These are phyloP conservation scores for Corymbia calophylla DNA, from an alignment of 441 rosid genomes.

Conservation along the genomic window DNA sequence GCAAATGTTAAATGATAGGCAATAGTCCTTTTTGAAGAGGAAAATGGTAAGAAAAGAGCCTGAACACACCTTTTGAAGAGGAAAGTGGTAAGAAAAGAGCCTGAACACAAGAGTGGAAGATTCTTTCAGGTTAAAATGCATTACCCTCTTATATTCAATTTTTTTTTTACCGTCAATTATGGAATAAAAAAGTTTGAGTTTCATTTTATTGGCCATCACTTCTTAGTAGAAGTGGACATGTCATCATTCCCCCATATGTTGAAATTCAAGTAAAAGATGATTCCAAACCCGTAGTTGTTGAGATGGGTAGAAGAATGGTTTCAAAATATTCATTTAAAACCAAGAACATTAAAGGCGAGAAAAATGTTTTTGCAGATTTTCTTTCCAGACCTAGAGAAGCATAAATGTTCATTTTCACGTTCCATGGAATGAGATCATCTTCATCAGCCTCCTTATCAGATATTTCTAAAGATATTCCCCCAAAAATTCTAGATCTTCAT, in stretches of 20 bases:
- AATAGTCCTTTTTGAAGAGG: neutral
- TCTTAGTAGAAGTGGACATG: neutral
- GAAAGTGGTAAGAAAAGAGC: neutral
- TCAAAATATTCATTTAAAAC: neutral
- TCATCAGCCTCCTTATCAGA: neutral
- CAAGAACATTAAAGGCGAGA: neutral
- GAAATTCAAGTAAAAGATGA: neutral
- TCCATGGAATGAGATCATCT: neutral
- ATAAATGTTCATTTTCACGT: neutral
- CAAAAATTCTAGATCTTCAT: neutral
- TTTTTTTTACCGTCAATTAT: fast-evolving
- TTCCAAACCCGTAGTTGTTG: fast-evolving
- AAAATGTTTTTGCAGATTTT: neutral
- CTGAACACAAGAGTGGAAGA: neutral
- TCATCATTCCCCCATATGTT: neutral
- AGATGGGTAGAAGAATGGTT: neutral
- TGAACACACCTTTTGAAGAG: neutral
- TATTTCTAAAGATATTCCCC: neutral
- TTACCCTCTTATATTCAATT: neutral
- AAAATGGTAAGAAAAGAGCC: neutral
- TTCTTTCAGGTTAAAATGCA: neutral
- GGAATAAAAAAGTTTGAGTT: neutral
- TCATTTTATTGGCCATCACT: neutral
- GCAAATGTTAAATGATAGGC: neutral
- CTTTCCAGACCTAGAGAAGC: neutral